Evolutionary conservation across 73 alveolate species (phyloP).

Genomic region (Symbiodinium natans): DNA sequence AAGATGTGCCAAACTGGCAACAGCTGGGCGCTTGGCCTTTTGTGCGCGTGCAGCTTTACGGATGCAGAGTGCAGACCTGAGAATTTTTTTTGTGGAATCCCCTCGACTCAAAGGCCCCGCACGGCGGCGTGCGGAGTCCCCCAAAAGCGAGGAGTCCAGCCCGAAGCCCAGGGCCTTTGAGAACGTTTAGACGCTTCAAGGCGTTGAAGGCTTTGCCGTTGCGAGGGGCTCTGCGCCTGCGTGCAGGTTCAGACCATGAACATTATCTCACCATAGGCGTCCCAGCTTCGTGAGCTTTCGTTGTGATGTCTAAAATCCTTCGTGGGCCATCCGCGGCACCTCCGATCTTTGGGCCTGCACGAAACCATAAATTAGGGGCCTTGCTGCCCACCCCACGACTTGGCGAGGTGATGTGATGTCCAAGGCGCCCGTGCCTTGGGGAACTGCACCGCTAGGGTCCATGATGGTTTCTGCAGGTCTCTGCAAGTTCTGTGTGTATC

Average conservation of each 20-base stretch:
- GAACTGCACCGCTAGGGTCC: neutral
- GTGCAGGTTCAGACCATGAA: slow-evolving; percentile 3
- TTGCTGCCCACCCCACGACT: neutral
- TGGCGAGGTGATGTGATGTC: slow-evolving; percentile 52
- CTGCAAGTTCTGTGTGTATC: too few species aligned
- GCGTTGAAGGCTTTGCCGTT: too few species aligned
- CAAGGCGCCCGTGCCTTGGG: slow-evolving; percentile 42
- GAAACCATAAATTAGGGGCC: too few species aligned
- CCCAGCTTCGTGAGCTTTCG: neutral
- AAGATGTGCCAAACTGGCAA: slow-evolving; percentile 84
- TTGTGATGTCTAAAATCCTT: too few species aligned
- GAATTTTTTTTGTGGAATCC: too few species aligned
- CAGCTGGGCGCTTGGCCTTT: neutral
- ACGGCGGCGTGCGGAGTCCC: slow-evolving; percentile 12
- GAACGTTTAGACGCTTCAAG: too few species aligned
- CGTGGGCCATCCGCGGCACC: too few species aligned
- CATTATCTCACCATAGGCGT: slow-evolving; percentile 86
- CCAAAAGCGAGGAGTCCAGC: neutral
- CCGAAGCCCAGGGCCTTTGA: neutral
- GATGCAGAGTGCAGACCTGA: too few species aligned
- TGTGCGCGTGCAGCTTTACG: too few species aligned
- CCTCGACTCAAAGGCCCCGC: neutral
- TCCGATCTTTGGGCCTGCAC: too few species aligned
- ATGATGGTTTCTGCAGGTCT: neutral
- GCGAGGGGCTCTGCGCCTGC: too few species aligned